phyloP scores from a whole-genome alignment of 768 basidiomycete genomes.

The Leccinellum rugosiceps region DNA sequence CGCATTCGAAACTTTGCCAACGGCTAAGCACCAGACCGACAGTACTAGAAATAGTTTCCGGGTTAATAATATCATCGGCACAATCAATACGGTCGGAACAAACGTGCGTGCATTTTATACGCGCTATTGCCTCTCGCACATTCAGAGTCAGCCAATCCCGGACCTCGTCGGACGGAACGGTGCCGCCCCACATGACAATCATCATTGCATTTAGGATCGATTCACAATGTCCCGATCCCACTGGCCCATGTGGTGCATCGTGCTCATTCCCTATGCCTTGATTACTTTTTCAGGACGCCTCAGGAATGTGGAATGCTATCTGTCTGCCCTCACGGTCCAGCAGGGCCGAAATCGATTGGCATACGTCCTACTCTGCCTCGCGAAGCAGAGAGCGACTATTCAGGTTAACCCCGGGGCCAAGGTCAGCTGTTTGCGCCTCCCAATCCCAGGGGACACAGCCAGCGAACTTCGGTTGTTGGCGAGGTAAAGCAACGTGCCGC shows the following conservation, averaged over 20 bases:
- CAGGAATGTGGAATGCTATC: background rate
- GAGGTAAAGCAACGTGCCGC: too few relatives aligned
- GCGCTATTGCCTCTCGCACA: too few relatives aligned
- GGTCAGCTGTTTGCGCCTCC: background rate
- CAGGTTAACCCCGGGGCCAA: background rate
- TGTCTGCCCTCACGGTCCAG: background rate
- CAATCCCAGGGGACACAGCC: background rate
- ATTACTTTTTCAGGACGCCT: slow-evolving; percentile 2
- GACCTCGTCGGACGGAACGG: slow-evolving; percentile 35
- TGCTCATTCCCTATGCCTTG: background rate
- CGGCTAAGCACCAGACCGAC: too few relatives aligned
- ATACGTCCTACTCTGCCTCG: background rate
- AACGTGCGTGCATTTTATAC: background rate
- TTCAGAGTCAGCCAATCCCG: slow-evolving; percentile 8
- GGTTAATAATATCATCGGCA: background rate
- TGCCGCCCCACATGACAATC: slow-evolving; percentile 6
- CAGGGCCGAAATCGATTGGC: background rate
- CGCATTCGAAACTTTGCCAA: background rate
- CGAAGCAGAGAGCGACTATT: background rate
- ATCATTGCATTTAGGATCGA: slow-evolving; percentile 29
- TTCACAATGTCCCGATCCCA: background rate
- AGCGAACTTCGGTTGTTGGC: background rate
- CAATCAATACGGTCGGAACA: background rate
- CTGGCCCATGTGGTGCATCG: background rate
- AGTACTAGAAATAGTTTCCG: background rate